Conservation (phyloP, 2,329 filamentous ascomycete species). For the Trichoderma cornu-damae region DNA sequence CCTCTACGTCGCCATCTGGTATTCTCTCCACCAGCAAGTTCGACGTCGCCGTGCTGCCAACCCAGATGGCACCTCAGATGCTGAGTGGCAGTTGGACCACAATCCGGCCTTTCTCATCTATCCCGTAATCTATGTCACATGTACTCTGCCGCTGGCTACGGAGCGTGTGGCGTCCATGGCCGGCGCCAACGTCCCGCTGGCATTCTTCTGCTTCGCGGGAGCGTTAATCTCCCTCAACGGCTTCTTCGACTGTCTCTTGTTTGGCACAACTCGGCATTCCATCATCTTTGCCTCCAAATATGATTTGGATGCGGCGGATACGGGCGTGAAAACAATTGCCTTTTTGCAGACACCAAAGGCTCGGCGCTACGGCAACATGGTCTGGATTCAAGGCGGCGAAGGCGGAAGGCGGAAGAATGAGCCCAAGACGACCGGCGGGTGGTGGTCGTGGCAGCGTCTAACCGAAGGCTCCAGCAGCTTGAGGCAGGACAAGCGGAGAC, state of each 20-base stretch:
- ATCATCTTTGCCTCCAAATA: slow-evolving; percentile 44
- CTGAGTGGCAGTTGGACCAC: slow-evolving; percentile 26
- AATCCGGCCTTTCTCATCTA: slow-evolving; percentile 60
- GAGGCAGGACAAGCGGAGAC: slow-evolving; percentile 14
- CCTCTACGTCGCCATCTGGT: slow-evolving; percentile 40
- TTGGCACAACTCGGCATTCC: slow-evolving; percentile 47
- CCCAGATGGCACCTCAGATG: slow-evolving; percentile 18
- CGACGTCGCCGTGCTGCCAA: slow-evolving; percentile 10
- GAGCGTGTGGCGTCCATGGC: slow-evolving; percentile 61
- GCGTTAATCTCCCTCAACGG: slow-evolving; percentile 54
- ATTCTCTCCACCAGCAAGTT: slow-evolving; percentile 33
- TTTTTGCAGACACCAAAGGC: slow-evolving; percentile 42
- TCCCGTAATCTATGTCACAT: slow-evolving; percentile 63
- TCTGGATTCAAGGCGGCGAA: slow-evolving; percentile 33
- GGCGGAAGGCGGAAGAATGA: slow-evolving; percentile 1
- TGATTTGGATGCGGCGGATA: slow-evolving; percentile 39
- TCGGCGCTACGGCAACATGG: slow-evolving; percentile 40
- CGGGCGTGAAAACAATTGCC: slow-evolving; percentile 48
- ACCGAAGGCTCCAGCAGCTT: slow-evolving; percentile 13
- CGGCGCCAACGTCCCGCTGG: slow-evolving; percentile 44
- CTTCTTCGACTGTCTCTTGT: slow-evolving; percentile 50
- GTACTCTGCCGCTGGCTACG: slow-evolving; percentile 60
- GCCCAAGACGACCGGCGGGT: slow-evolving; percentile 23
- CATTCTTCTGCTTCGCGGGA: slow-evolving; percentile 55
- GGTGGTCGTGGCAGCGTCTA: slow-evolving; percentile 28